Percentiles rank a stretch among this genome's conserved stretches.
Evolutionary conservation across 2,329 filamentous ascomycete species (phyloP).

Genomic region (Chalara sp.): DNA sequence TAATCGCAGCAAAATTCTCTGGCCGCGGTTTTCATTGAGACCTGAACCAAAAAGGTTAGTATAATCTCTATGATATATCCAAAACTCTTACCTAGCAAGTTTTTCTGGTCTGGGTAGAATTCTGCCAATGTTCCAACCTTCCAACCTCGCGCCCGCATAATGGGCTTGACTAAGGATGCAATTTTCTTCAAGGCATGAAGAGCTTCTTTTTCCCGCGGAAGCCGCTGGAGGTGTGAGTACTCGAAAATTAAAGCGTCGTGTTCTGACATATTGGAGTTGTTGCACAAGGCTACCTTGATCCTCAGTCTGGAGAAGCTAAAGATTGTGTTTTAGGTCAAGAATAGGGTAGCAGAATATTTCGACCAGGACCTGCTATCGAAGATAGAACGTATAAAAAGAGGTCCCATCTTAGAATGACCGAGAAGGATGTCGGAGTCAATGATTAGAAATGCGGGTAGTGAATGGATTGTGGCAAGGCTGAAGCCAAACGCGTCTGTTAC

Average conservation of each 20-base stretch:
- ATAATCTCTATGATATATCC: constrained; percentile 1
- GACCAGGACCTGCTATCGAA: too few relatives aligned
- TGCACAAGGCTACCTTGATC: too few relatives aligned
- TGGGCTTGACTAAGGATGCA: constrained; percentile 84
- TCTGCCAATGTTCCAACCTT: constrained; percentile 73
- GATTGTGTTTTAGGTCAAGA: background rate
- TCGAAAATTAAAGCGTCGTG: constrained; percentile 40
- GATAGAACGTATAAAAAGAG: too few relatives aligned
- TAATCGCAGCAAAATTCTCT: constrained; percentile 76
- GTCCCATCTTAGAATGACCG: too few relatives aligned
- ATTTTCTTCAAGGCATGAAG: constrained; percentile 65
- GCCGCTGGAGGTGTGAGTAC: constrained; percentile 45
- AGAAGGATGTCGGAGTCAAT: too few relatives aligned
- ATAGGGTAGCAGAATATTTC: background rate
- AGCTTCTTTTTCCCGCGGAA: constrained; percentile 42
- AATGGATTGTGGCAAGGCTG: too few relatives aligned
- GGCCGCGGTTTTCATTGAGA: constrained; percentile 70
- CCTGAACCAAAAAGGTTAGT: constrained; percentile 34
- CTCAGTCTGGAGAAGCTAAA: too few relatives aligned
- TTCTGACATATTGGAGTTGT: constrained; percentile 14
- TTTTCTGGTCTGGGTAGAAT: constrained; percentile 71
- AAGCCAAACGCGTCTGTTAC: too few relatives aligned
- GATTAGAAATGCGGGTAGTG: too few relatives aligned
- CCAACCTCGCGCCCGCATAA: constrained; percentile 86
- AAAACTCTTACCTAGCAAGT: constrained; percentile 55